Percentiles rank a stretch among this genome's conserved stretches.
These are phyloP conservation scores for Mycotypha africana DNA, from an alignment of 371 early-diverging fungal genomes.

Conservation along the genomic window DNA sequence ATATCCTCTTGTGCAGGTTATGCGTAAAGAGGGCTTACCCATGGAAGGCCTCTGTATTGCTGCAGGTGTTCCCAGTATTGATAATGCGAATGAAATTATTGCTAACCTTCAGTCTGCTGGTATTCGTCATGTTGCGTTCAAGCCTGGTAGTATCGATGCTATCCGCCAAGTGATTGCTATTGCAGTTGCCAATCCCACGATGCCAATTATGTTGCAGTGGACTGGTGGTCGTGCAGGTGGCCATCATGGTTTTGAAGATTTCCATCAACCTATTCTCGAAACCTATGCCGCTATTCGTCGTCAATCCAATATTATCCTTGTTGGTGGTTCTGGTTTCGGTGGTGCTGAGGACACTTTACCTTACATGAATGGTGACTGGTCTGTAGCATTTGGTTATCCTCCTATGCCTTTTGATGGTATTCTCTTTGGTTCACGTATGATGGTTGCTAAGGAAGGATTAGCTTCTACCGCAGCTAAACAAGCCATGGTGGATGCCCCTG, in stretches of 20 bases:
- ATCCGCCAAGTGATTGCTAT: constrained; percentile 76
- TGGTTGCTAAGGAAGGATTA: constrained; percentile 87
- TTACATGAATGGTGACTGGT: constrained; percentile 91
- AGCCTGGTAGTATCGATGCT: constrained; percentile 82
- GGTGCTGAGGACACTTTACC: constrained; percentile 84
- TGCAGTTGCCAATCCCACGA: constrained; percentile 80
- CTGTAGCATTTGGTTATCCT: constrained; percentile 67
- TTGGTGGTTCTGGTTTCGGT: constrained; percentile 90
- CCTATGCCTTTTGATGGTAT: constrained; percentile 94
- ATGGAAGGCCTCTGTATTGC: constrained; percentile 84
- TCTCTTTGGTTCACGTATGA: constrained; percentile 87
- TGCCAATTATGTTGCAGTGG: constrained; percentile 91
- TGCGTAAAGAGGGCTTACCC: constrained; percentile 87
- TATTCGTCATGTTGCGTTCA: constrained; percentile 82
- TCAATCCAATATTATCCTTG: constrained; percentile 75
- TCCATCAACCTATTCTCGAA: constrained; percentile 87
- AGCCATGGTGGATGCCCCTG: constrained; percentile 82
- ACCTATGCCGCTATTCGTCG: constrained; percentile 85
- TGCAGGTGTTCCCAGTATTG: constrained; percentile 88
- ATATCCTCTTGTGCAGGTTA: constrained; percentile 76
- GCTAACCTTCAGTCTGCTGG: constrained; percentile 68
- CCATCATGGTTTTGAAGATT: constrained; percentile 92
- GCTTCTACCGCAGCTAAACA: constrained; percentile 80
- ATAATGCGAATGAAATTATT: constrained; percentile 83
- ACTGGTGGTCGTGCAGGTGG: constrained; percentile 95